Percentiles rank a stretch among this genome's conserved stretches.
Evolutionary conservation across 176 grass and related monocot species (phyloP).

Genomic region (Triticum timopheevii): DNA sequence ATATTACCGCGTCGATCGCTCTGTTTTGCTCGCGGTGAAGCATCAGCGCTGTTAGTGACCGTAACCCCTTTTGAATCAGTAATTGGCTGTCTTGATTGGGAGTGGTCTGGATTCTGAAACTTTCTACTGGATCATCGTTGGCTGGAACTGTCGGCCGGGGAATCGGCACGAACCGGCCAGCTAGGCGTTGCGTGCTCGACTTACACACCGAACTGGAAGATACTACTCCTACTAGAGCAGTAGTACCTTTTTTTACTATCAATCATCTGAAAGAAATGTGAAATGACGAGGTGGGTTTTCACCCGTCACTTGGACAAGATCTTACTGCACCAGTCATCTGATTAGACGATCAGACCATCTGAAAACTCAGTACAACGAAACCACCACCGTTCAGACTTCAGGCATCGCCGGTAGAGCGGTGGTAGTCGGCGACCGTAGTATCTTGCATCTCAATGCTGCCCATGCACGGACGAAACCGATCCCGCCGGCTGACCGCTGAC

Average conservation of each 20-base stretch:
- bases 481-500: not conserved
- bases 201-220: not conserved
- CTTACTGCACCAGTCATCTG: not conserved
- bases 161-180: not conserved
- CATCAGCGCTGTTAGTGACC: not conserved
- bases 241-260: not conserved
- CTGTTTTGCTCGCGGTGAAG: not conserved
- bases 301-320: not conserved
- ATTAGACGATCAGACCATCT: not conserved
- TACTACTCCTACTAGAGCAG: too few species aligned
- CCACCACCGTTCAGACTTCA: not conserved
- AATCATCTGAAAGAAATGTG: slow-evolving; percentile 15
- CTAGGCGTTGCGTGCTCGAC: slow-evolving; percentile 27
- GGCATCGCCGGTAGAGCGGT: too few species aligned
- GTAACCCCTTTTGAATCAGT: not conserved
- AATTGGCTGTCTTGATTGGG: not conserved
- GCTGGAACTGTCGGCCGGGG: slow-evolving; percentile 28
- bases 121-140: not conserved
- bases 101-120: not conserved
- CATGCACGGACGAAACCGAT: slow-evolving; percentile 10
- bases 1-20: too few species aligned
- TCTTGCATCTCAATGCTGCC: slow-evolving; percentile 22
- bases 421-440: not conserved
- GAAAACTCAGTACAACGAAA: not conserved
- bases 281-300: not conserved